phyloP scores from a whole-genome alignment of 106 monocot species.

The Chionographis japonica region DNA sequence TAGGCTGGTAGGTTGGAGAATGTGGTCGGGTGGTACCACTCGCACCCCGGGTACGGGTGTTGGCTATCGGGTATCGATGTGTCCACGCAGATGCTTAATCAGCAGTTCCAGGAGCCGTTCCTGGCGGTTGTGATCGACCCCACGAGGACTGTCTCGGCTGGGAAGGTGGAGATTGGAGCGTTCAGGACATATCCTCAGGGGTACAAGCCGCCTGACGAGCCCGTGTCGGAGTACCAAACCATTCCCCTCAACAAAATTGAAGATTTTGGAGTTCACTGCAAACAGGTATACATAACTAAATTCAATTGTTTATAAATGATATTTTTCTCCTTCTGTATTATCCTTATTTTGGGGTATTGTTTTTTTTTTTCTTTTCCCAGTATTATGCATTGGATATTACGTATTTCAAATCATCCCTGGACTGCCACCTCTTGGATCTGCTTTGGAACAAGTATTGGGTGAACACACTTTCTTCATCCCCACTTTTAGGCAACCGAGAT shows the following conservation, averaged over 20 bases:
- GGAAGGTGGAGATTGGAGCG: conserved; percentile 97
- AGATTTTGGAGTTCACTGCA: conserved; percentile 99
- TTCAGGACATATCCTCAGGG: conserved; percentile 92
- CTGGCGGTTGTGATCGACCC: conserved; percentile 94
- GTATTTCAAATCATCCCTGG: conserved; percentile 96
- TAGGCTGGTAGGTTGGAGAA: conserved; percentile 93
- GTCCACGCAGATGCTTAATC: conserved; percentile 95
- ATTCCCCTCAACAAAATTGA: conserved; percentile 98
- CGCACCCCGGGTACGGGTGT: conserved; percentile 97
- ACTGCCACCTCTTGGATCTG: conserved; percentile 86
- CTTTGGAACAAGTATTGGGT: conserved; percentile 99
- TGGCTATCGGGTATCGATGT: conserved; percentile 98
- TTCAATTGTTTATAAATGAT: no score
- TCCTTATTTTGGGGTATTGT: not conserved
- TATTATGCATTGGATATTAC: conserved; percentile 95
- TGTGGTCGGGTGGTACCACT: conserved; percentile 97
- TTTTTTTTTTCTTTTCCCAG: conserved; percentile 23
- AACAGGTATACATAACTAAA: conserved; percentile 41
- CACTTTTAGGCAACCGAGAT: conserved; percentile 76
- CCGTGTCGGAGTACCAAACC: conserved; percentile 94
- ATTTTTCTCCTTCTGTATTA: no score
- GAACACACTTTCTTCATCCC: conserved; percentile 91
- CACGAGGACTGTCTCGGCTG: conserved; percentile 89
- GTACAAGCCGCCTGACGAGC: conserved; percentile 92
- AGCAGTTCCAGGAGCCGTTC: conserved; percentile 92